These are phyloP conservation scores for Rhizophora apiculata DNA, from an alignment of 345 rosid species.

Conservation along the genomic window DNA sequence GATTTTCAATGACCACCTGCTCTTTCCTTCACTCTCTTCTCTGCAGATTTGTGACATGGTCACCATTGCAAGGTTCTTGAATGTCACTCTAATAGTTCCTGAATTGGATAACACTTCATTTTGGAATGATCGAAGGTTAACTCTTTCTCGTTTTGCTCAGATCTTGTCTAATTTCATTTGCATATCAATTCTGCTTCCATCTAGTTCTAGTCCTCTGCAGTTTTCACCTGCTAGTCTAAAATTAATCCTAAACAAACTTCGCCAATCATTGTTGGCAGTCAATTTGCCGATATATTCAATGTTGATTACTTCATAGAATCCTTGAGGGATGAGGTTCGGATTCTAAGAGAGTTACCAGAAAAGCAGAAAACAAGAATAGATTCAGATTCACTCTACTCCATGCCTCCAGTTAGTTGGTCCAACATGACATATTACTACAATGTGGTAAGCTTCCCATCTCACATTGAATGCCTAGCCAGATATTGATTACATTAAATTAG, in stretches of 20 bases:
- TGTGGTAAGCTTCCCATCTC: conserved; percentile 22
- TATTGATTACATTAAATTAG: neutral
- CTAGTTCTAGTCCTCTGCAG: too few species aligned
- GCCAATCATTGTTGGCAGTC: conserved; percentile 22
- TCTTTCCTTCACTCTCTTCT: neutral
- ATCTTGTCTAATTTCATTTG: too few species aligned
- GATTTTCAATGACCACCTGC: neutral
- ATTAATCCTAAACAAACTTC: neutral
- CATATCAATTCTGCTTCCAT: too few species aligned
- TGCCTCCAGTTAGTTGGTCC: conserved; percentile 60
- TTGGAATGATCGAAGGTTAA: conserved; percentile 35
- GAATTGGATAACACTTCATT: conserved; percentile 38
- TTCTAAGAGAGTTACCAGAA: conserved; percentile 45
- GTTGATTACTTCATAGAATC: conserved; percentile 51
- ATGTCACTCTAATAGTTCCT: conserved; percentile 34
- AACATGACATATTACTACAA: conserved; percentile 50
- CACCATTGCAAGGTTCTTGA: conserved; percentile 30
- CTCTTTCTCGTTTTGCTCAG: too few species aligned
- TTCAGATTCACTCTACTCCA: conserved; percentile 24
- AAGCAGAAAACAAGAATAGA: conserved; percentile 29
- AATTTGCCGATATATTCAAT: conserved; percentile 48
- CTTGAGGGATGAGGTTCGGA: conserved; percentile 45
- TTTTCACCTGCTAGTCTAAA: too few species aligned
- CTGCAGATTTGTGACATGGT: conserved; percentile 39
- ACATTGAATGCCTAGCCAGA: neutral